phyloP scores from a whole-genome alignment of 148 eudicot species.

The Rhododendron williamsianum region DNA sequence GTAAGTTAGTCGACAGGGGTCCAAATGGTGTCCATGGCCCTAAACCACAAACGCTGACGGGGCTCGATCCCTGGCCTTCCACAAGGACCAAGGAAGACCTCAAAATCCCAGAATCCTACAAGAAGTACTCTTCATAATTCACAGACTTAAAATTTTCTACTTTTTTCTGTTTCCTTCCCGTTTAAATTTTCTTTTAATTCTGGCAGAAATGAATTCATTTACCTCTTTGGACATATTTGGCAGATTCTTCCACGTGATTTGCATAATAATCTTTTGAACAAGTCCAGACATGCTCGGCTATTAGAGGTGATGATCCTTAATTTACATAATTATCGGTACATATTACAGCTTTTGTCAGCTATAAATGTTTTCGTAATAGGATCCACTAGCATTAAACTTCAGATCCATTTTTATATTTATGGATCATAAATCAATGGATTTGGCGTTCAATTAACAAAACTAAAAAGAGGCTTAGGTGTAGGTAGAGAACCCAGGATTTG shows the following conservation, averaged over 20 bases:
- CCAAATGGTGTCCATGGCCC: too few species aligned
- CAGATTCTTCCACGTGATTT: conserved; percentile 47
- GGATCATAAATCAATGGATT: background rate
- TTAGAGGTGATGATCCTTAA: conserved; percentile 29
- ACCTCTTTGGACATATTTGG: background rate
- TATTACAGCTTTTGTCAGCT: background rate
- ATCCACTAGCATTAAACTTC: background rate
- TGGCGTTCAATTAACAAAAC: background rate
- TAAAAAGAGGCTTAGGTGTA: background rate
- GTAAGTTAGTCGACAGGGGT: too few species aligned
- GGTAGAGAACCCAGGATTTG: background rate
- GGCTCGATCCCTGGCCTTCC: too few species aligned
- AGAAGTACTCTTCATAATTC: background rate
- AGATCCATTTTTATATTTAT: background rate
- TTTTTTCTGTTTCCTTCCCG: background rate
- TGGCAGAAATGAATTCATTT: background rate
- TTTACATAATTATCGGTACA: background rate
- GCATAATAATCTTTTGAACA: conserved; percentile 26
- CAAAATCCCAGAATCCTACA: background rate
- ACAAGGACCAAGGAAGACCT: background rate
- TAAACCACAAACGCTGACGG: too few species aligned
- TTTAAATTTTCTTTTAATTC: background rate
- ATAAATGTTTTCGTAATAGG: background rate
- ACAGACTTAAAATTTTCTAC: background rate
- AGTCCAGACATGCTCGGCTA: conserved; percentile 29